Base-by-base conservation (phyloP, 2,329 filamentous ascomycete genomes). In the Cladosporium halotolerans region DNA sequence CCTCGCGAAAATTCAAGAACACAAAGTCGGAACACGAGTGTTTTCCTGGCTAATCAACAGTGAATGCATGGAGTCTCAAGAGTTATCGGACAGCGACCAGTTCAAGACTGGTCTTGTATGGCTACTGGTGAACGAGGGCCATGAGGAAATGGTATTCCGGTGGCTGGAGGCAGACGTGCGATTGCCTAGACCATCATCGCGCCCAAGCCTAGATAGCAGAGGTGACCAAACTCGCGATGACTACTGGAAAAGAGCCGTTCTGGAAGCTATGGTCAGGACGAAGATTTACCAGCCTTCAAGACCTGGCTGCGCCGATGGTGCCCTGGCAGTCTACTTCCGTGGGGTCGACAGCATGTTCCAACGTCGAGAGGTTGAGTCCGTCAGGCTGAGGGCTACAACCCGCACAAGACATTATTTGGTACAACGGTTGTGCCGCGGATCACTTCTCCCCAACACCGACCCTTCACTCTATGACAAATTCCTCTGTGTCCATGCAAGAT, bases 31-130 rank as follows among this genome's bases (percentile, higher is more conserved):
- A n/a, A 57, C 57, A 13, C 59, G 65, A 18, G 54, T 58, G 1
- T 55, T 67, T 19, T 49, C 58, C 6, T 70, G 66, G 66, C 55
- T 70, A 0, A 64, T 62, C 58, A 55, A 57, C 14, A 62, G 52
- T 43, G 58, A 55, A 10, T 40, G 52, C 2, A 54, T 62, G 14
- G 45, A 58, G 7, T 53, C 58, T 7, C 55, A 56, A 7, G 53
- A 53, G 8, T 66, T 61, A 33, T 55, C 55, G 1, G 54, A 62
- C 11, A 60, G 63, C 46, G 8, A 53, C 6, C 34, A 19, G 1
- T 60, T 70, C 18, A 40, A 57, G 5, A 45, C 58, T 4, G 45
- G 58, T 4, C 45, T 69, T 16, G 57, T 63, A 9, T 55, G 54
- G 11, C 59, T 64, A 39, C 40, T 67, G 7, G 44, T 68, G 4